A percentile compares a stretch with the other conserved stretches of the same genome.
These are phyloP conservation scores for Coffea eugenioides DNA, from an alignment of 257 asterid genomes.

Conservation along the genomic window DNA sequence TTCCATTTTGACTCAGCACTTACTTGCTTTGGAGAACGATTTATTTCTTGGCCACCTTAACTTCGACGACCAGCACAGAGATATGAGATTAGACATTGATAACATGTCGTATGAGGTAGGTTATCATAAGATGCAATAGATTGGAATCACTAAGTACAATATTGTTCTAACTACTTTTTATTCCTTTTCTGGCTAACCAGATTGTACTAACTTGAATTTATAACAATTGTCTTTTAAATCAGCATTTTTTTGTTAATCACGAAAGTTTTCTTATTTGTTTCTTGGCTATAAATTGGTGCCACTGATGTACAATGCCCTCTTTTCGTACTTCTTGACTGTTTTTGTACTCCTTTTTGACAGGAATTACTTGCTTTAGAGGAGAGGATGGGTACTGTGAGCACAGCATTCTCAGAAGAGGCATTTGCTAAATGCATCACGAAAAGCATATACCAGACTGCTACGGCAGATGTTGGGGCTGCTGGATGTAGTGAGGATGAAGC, in stretches of 20 bases:
- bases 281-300: background rate
- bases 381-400: conserved; percentile 90
- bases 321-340: background rate
- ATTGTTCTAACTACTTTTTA: too few species aligned
- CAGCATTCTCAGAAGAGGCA: conserved; percentile 78
- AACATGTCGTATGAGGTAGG: too few species aligned
- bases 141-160: too few species aligned
- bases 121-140: too few species aligned
- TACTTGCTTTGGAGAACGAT: conserved; percentile 60
- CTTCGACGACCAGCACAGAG: too few species aligned
- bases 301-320: background rate
- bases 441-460: conserved; percentile 39
- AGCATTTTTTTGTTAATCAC: background rate
- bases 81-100: too few species aligned
- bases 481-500: conserved; percentile 43
- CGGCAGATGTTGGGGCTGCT: conserved; percentile 24
- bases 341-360: conserved; percentile 29
- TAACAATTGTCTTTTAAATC: background rate
- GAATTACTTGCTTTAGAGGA: conserved; percentile 91
- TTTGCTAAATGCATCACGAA: conserved; percentile 58
- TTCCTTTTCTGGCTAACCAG: too few species aligned
- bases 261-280: background rate
- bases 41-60: too few species aligned
- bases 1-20: conserved; percentile 42
- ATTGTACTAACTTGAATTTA: too few species aligned